Evolutionary conservation across 371 early-diverging fungal species (phyloP).

Genomic region (Apophysomyces trapeziformis): DNA sequence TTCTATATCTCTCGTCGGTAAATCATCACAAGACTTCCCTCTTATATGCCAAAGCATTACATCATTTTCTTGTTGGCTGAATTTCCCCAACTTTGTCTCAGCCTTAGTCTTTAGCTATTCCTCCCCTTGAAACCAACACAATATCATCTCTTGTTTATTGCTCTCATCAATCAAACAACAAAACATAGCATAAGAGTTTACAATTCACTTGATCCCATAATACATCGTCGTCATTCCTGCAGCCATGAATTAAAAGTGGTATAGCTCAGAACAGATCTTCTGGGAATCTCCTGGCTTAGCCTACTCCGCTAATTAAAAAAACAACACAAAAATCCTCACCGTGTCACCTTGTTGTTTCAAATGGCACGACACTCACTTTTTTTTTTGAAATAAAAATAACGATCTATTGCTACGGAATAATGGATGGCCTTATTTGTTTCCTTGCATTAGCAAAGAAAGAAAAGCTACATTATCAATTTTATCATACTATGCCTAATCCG

Average conservation of each 20-base stretch:
- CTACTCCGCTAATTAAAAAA: slow-evolving; percentile 9
- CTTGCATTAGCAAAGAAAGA: no score
- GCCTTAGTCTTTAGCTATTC: neutral
- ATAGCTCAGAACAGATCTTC: neutral
- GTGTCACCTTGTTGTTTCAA: slow-evolving; percentile 9
- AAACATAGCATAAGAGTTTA: slow-evolving; percentile 10
- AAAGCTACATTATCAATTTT: neutral
- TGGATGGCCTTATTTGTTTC: neutral
- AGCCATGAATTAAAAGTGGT: no score
- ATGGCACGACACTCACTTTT: neutral
- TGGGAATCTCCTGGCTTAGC: neutral
- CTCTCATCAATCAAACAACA: slow-evolving; percentile 16
- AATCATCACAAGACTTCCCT: neutral
- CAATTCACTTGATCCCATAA: no score
- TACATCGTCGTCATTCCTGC: no score
- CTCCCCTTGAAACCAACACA: neutral
- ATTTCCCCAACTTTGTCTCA: neutral
- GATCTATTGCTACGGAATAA: neutral
- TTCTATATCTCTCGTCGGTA: neutral
- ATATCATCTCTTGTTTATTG: neutral
- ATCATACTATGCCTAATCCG: slow-evolving; percentile 27
- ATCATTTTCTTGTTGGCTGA: neutral
- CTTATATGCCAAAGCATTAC: neutral
- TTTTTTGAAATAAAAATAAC: no score
- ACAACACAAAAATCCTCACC: neutral